Evolutionary conservation across 164 flowering plant genomes (phyloP).

Genomic region (Sedum album): DNA sequence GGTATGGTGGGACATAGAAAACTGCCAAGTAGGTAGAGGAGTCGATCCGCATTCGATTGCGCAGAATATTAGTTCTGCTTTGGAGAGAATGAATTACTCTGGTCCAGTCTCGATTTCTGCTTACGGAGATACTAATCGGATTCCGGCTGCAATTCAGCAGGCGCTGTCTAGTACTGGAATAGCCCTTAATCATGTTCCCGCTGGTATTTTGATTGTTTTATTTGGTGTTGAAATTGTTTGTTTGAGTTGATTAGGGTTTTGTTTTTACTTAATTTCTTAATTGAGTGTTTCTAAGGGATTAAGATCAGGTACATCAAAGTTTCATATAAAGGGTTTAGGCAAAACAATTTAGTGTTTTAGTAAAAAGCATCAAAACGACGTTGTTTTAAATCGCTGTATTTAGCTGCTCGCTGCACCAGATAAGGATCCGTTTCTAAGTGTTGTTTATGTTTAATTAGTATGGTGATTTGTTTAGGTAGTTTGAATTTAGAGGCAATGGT

Average conservation of each 20-base stretch:
- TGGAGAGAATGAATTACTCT: slow-evolving; percentile 50
- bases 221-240: background rate
- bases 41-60: slow-evolving; percentile 24
- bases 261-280: background rate
- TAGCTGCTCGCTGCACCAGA: too few relatives aligned
- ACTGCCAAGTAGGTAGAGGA: slow-evolving; percentile 73
- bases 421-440: too few relatives aligned
- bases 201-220: slow-evolving; percentile 31
- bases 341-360: too few relatives aligned
- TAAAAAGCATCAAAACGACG: too few relatives aligned
- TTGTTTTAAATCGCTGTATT: too few relatives aligned
- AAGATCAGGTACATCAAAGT: too few relatives aligned
- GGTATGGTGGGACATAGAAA: slow-evolving; percentile 99
- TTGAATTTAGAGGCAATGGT: too few relatives aligned
- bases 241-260: too few relatives aligned
- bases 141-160: slow-evolving; percentile 50
- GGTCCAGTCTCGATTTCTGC: slow-evolving; percentile 78
- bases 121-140: slow-evolving; percentile 71
- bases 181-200: slow-evolving; percentile 83
- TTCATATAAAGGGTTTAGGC: too few relatives aligned
- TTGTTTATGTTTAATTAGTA: too few relatives aligned
- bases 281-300: too few relatives aligned
- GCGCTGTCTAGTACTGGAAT: slow-evolving; percentile 84
- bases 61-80: slow-evolving; percentile 64
- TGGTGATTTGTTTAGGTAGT: too few relatives aligned